Conservation (phyloP, 2,329 filamentous ascomycete genomes). For the Penicillium sp. region DNA sequence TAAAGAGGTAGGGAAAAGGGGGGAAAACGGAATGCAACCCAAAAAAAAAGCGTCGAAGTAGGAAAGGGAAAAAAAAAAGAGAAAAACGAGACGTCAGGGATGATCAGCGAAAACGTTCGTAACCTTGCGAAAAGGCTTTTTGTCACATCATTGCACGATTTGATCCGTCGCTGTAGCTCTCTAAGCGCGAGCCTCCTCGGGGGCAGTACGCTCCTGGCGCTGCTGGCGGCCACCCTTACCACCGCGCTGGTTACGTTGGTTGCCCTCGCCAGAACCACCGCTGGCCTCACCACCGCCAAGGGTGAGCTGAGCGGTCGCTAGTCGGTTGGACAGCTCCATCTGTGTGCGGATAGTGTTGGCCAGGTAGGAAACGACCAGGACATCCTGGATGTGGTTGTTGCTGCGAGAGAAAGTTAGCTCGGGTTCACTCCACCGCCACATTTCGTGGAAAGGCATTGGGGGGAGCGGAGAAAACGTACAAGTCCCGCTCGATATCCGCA, state of each 20-base stretch:
- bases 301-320: constrained; percentile 71
- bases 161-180: constrained; percentile 10
- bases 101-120: constrained; percentile 13
- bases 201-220: constrained; percentile 32
- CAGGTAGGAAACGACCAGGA: constrained; percentile 94
- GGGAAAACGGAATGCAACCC: not conserved
- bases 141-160: constrained; percentile 22
- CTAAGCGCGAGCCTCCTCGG: constrained; percentile 37
- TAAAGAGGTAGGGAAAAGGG: constrained; percentile 5
- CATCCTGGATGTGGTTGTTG: constrained; percentile 99
- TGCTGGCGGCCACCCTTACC: constrained; percentile 41
- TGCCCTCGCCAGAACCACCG: constrained; percentile 31
- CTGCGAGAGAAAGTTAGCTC: constrained; percentile 29
- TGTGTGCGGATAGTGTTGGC: constrained; percentile 98
- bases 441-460: constrained; percentile 26
- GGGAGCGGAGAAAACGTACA: constrained; percentile 47
- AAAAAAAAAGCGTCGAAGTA: not conserved
- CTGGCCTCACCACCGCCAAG: constrained; percentile 46
- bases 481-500: constrained; percentile 88
- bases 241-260: constrained; percentile 26
- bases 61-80: constrained; percentile 13
- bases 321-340: constrained; percentile 92
- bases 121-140: constrained; percentile 13
- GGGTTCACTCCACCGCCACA: too few relatives aligned
- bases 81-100: constrained; percentile 15